These are phyloP conservation scores for Linaria vulgaris DNA, from an alignment of 257 asterid species.

Conservation along the genomic window DNA sequence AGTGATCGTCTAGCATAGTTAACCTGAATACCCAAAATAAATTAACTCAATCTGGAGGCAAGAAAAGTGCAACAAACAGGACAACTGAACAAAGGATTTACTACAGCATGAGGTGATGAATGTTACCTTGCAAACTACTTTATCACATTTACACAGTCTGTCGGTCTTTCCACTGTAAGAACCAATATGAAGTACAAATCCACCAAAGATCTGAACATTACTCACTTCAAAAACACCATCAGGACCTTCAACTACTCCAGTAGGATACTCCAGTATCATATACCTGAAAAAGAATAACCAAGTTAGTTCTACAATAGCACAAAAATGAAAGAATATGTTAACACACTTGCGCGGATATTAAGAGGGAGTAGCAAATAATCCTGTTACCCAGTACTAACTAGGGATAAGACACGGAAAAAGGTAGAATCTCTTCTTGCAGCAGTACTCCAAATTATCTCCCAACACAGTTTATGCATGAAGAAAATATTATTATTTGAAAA, in stretches of 20 bases:
- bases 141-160: slow-evolving; percentile 59
- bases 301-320: slow-evolving; percentile 16
- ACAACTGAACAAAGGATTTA: not conserved
- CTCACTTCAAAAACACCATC: slow-evolving; percentile 74
- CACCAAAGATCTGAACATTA: slow-evolving; percentile 86
- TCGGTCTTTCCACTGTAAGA: slow-evolving; percentile 58
- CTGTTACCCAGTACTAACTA: too few relatives aligned
- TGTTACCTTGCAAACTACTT: slow-evolving; percentile 77
- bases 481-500: not conserved
- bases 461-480: too few relatives aligned
- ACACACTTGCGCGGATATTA: not conserved
- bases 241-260: slow-evolving; percentile 61
- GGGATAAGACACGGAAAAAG: too few relatives aligned
- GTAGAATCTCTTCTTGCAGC: too few relatives aligned
- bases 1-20: slow-evolving; percentile 70
- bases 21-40: slow-evolving; percentile 58
- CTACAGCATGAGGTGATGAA: slow-evolving; percentile 25
- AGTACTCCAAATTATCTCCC: too few relatives aligned
- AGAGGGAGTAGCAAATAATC: not conserved
- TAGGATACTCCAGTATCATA: slow-evolving; percentile 95
- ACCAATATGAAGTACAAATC: slow-evolving; percentile 89
- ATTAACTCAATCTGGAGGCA: slow-evolving; percentile 7
- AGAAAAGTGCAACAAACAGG: slow-evolving; percentile 22
- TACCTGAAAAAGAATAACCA: slow-evolving; percentile 51
- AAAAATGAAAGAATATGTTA: not conserved